A percentile compares a stretch with the other conserved stretches of the same genome.
These are phyloP conservation scores for Leccinum rimulosum DNA, from an alignment of 768 basidiomycete genomes.

Conservation along the genomic window DNA sequence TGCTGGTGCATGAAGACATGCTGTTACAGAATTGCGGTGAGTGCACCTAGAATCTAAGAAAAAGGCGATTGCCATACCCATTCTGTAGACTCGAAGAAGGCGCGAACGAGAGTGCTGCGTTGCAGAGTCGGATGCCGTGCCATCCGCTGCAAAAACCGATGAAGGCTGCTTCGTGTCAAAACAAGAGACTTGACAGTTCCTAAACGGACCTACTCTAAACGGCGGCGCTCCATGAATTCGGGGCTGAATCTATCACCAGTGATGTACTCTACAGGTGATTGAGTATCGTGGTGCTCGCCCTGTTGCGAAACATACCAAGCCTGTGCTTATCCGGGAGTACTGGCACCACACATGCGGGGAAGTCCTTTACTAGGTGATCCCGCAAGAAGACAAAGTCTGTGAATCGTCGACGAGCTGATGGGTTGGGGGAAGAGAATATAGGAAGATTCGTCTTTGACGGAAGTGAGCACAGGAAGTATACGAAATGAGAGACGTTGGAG, in stretches of 20 bases:
- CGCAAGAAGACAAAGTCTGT: conserved; percentile 96
- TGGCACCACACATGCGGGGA: conserved; percentile 97
- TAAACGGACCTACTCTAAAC: conserved; percentile 67
- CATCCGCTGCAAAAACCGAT: conserved; percentile 88
- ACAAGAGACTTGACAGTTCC: not conserved
- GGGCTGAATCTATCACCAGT: conserved; percentile 97
- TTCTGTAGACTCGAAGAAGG: conserved; percentile 97
- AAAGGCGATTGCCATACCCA: conserved; percentile 61
- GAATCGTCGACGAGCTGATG: conserved; percentile 83
- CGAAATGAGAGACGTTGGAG: conserved; percentile 14
- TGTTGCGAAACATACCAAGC: conserved; percentile 59
- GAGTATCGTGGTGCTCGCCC: not conserved
- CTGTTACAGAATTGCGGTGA: conserved; percentile 39
- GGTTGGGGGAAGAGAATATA: conserved; percentile 74
- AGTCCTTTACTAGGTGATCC: conserved; percentile 84
- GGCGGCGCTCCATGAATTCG: conserved; percentile 93
- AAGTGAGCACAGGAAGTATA: conserved; percentile 9
- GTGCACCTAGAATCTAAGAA: not conserved
- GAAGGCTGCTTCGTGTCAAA: conserved; percentile 53
- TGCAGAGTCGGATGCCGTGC: conserved; percentile 94
- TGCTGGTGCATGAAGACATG: conserved; percentile 98
- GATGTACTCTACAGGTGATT: conserved; percentile 72
- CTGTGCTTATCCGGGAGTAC: conserved; percentile 96
- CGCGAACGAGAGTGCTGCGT: conserved; percentile 84
- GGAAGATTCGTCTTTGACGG: conserved; percentile 78